These are phyloP conservation scores for Populus simonii DNA, from an alignment of 345 rosid genomes.

Conservation along the genomic window DNA sequence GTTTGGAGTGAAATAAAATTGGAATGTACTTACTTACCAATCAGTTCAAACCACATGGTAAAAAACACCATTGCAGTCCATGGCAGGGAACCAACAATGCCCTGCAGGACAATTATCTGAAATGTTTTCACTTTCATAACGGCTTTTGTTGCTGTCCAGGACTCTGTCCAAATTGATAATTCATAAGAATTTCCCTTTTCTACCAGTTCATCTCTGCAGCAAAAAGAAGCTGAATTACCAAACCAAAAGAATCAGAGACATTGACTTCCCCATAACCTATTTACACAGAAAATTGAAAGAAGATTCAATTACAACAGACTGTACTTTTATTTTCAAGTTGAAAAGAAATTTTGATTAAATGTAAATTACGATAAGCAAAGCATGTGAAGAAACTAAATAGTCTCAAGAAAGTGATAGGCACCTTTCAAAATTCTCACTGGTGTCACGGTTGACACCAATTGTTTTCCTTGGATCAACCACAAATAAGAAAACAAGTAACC, in stretches of 20 bases:
- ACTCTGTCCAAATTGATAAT: slow-evolving; percentile 65
- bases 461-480: slow-evolving; percentile 68
- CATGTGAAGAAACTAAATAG: neutral
- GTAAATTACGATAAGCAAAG: neutral
- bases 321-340: neutral
- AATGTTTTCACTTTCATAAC: slow-evolving; percentile 79
- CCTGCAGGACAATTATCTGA: slow-evolving; percentile 84
- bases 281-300: neutral
- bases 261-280: neutral
- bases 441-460: slow-evolving; percentile 4
- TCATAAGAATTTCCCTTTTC: slow-evolving; percentile 35
- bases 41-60: slow-evolving; percentile 95
- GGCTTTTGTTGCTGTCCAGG: slow-evolving; percentile 63
- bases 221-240: slow-evolving; percentile 14
- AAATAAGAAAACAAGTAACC: slow-evolving; percentile 70
- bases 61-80: slow-evolving; percentile 99
- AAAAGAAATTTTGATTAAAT: neutral
- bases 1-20: neutral
- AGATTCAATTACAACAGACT: neutral
- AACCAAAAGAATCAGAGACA: neutral
- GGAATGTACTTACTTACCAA: slow-evolving; percentile 43
- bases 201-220: slow-evolving; percentile 52
- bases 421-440: slow-evolving; percentile 32
- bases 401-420: slow-evolving; percentile 11
- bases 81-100: slow-evolving; percentile 80